Conservation (phyloP, 306 rosid species). For the Fragaria ananassa region DNA sequence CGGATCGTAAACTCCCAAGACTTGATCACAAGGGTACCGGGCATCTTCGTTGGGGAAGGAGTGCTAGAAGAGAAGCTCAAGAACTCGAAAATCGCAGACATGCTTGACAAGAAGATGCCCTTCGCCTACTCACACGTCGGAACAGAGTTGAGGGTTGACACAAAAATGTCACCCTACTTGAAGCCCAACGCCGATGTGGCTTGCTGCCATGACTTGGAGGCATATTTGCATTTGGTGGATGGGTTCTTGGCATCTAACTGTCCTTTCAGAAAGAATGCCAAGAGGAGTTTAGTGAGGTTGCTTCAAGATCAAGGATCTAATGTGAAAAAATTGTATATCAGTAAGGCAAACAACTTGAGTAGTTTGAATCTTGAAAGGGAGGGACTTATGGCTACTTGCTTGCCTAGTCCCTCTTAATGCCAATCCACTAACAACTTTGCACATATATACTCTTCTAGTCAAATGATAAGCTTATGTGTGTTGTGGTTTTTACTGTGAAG, state of each 20-base stretch:
- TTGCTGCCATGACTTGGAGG: constrained; percentile 89
- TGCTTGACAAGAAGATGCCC: constrained; percentile 50
- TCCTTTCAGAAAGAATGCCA: constrained; percentile 80
- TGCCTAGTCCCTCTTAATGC: constrained; percentile 66
- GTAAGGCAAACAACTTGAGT: constrained; percentile 59
- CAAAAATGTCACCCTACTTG: constrained; percentile 81
- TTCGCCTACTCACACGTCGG: constrained; percentile 82
- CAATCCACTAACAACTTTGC: neutral
- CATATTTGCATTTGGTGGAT: constrained; percentile 87
- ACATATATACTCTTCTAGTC: neutral
- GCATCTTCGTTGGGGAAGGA: constrained; percentile 45
- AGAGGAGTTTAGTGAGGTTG: constrained; percentile 69
- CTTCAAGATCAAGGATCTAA: constrained; percentile 70
- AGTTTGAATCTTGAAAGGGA: constrained; percentile 46
- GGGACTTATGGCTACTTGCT: constrained; percentile 40
- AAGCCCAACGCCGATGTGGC: constrained; percentile 87
- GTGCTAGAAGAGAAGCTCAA: constrained; percentile 38
- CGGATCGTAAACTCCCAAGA: constrained; percentile 85
- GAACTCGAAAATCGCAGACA: constrained; percentile 35
- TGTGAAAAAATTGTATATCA: constrained; percentile 72
- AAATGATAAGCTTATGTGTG: neutral
- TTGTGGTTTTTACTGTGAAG: neutral
- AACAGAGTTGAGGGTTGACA: constrained; percentile 62
- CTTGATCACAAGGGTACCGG: constrained; percentile 70
- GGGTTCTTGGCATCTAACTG: constrained; percentile 79